Evolutionary conservation across 768 basidiomycete genomes (phyloP).

Genomic region (Lentinula detonsa): DNA sequence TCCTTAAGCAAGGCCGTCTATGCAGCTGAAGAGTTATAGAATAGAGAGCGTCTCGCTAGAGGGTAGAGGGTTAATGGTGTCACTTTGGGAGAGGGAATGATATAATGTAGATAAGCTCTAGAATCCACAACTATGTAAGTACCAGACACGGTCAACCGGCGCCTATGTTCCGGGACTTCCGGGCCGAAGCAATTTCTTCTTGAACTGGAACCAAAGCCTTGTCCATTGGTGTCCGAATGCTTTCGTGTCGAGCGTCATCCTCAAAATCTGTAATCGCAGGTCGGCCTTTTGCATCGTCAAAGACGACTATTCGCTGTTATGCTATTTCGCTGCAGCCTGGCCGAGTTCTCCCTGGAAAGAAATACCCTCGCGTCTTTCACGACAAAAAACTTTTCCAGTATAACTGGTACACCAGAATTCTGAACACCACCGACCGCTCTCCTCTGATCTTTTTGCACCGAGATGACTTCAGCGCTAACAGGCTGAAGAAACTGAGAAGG

Average conservation of each 20-base stretch:
- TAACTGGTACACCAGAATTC: constrained; percentile 70
- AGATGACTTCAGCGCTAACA: constrained; percentile 63
- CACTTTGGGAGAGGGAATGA: too few species aligned
- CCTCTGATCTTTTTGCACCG: constrained; percentile 80
- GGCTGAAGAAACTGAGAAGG: constrained; percentile 61
- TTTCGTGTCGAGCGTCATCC: not conserved
- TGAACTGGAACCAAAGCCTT: too few species aligned
- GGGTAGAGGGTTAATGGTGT: too few species aligned
- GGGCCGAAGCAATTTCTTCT: not conserved
- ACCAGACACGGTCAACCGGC: too few species aligned
- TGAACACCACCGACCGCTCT: constrained; percentile 43
- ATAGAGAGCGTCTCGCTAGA: too few species aligned
- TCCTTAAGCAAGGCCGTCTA: not conserved
- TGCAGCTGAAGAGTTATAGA: too few species aligned
- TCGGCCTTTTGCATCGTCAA: constrained; percentile 8
- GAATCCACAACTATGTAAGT: too few species aligned
- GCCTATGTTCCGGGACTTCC: not conserved
- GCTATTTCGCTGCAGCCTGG: constrained; percentile 53
- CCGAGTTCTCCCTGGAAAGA: constrained; percentile 45
- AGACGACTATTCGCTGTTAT: constrained; percentile 31
- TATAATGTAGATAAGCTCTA: too few species aligned
- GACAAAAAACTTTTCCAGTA: constrained; percentile 77
- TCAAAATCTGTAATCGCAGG: not conserved
- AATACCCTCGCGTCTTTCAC: constrained; percentile 60
- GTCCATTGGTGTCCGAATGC: not conserved